Evolutionary conservation across 1,139 yeast species (phyloP).

Genomic region (Candida sojae): DNA sequence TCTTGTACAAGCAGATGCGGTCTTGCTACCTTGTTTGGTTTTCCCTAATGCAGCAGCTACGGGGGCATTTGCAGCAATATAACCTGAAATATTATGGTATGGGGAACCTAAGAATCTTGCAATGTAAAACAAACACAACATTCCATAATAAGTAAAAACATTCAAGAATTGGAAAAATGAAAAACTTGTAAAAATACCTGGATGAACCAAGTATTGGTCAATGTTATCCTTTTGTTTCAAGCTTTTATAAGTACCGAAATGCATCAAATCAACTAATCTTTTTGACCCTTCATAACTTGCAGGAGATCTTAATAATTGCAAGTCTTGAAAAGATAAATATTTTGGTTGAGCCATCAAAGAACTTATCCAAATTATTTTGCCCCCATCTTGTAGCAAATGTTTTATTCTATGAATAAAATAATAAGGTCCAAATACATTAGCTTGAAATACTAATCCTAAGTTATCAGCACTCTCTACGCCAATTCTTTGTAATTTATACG

Average conservation of each 20-base stretch:
- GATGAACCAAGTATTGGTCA: slow-evolving; percentile 79
- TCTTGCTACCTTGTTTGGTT: slow-evolving; percentile 54
- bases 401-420: slow-evolving; percentile 66
- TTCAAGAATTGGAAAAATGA: slow-evolving; percentile 78
- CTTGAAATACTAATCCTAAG: slow-evolving; percentile 88
- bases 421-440: slow-evolving; percentile 94
- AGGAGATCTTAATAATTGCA: slow-evolving; percentile 64
- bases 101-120: slow-evolving; percentile 83
- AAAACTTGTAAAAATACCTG: slow-evolving; percentile 89
- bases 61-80: slow-evolving; percentile 87
- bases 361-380: slow-evolving; percentile 81
- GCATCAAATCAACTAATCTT: slow-evolving; percentile 80
- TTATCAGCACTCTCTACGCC: slow-evolving; percentile 75
- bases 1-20: slow-evolving; percentile 71
- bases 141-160: slow-evolving; percentile 77
- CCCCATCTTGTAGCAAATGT: slow-evolving; percentile 55
- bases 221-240: slow-evolving; percentile 53
- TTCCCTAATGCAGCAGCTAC: slow-evolving; percentile 39
- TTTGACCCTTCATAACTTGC: slow-evolving; percentile 92
- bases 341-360: slow-evolving; percentile 77
- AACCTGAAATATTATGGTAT: slow-evolving; percentile 87
- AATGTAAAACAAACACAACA: slow-evolving; percentile 80
- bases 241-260: slow-evolving; percentile 62
- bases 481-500: slow-evolving; percentile 75
- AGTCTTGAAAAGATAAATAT: slow-evolving; percentile 69